A percentile compares a stretch with the other conserved stretches of the same genome.
These are phyloP conservation scores for Aspergillus ellipticus DNA, from an alignment of 495 filamentous ascomycete genomes.

Conservation along the genomic window DNA sequence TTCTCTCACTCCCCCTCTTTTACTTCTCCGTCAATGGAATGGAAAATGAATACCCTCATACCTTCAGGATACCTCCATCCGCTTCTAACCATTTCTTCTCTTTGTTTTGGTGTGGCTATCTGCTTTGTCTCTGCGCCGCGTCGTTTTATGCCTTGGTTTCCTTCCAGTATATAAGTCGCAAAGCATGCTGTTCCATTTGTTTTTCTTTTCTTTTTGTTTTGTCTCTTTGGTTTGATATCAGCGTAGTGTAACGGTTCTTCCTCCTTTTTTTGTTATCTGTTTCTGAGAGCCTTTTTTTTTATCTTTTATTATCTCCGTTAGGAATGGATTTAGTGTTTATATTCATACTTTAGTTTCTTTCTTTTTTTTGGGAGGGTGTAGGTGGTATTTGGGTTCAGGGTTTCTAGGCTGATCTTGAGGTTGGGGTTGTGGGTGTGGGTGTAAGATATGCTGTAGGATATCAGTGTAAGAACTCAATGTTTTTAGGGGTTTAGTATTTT, in stretches of 20 bases:
- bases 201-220: slow-evolving; percentile 9
- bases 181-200: not conserved
- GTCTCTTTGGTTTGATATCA: slow-evolving; percentile 23
- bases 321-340: slow-evolving; percentile 6
- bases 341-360: not conserved
- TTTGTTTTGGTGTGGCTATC: slow-evolving; percentile 13
- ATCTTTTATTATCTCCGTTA: slow-evolving; percentile 14
- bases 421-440: too few species aligned
- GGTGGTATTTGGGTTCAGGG: too few species aligned
- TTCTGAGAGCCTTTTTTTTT: slow-evolving; percentile 5
- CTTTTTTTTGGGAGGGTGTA: not conserved
- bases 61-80: not conserved
- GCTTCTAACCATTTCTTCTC: not conserved
- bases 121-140: slow-evolving; percentile 5
- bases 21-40: not conserved
- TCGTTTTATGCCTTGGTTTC: slow-evolving; percentile 8
- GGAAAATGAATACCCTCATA: too few species aligned
- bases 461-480: too few species aligned
- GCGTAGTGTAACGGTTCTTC: slow-evolving; percentile 16
- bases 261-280: too few species aligned
- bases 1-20: not conserved
- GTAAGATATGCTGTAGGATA: too few species aligned
- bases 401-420: too few species aligned
- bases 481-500: too few species aligned
- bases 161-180: slow-evolving; percentile 14